phyloP scores from a whole-genome alignment of 257 asterid genomes.

The Buddleja alternifolia region DNA sequence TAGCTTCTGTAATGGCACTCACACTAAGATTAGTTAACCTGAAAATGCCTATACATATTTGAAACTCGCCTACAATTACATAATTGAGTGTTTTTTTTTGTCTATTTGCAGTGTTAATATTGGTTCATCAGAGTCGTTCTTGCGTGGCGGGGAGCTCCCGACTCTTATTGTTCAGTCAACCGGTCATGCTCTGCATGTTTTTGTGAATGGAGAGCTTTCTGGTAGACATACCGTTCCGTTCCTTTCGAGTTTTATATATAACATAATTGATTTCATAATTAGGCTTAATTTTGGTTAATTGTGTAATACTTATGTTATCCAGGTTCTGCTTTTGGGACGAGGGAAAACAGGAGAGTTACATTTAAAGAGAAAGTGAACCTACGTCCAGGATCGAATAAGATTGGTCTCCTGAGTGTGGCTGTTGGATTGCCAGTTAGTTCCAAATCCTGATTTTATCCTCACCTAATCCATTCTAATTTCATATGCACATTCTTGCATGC shows the following conservation, averaged over 20 bases:
- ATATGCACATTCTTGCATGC: not conserved
- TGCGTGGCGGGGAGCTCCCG: conserved; percentile 78
- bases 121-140: conserved; percentile 77
- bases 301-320: conserved; percentile 11
- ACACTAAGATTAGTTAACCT: not conserved
- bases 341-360: conserved; percentile 65
- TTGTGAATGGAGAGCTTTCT: conserved; percentile 85
- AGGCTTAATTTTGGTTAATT: conserved; percentile 16
- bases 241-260: not conserved
- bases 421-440: conserved; percentile 90
- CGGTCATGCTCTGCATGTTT: conserved; percentile 85
- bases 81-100: conserved; percentile 1
- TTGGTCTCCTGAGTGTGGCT: conserved; percentile 88
- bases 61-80: not conserved
- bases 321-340: conserved; percentile 91
- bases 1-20: not conserved
- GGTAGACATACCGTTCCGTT: conserved; percentile 44
- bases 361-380: conserved; percentile 62
- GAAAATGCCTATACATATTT: conserved; percentile 2
- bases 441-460: conserved; percentile 6
- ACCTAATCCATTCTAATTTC: not conserved
- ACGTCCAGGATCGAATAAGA: conserved; percentile 71
- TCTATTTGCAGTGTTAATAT: conserved; percentile 62
- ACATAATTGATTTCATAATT: not conserved
- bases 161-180: conserved; percentile 73